A percentile compares a stretch with the other conserved stretches of the same genome.
phyloP scores from a whole-genome alignment of 352 stramenopile species.

The Aphanomyces invadans region DNA sequence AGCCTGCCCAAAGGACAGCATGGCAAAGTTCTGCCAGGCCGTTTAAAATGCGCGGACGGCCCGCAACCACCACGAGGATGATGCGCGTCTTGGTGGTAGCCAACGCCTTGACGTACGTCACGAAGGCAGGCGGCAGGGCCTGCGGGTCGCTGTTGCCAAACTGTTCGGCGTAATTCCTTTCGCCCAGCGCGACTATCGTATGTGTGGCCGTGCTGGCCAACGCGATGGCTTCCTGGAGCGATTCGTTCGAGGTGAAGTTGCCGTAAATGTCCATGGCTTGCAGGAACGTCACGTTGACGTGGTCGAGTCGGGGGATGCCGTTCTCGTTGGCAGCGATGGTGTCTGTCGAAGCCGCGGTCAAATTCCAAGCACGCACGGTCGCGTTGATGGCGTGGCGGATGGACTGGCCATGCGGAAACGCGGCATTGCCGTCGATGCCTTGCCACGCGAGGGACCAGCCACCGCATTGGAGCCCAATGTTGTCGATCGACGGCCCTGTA shows the following conservation, averaged over 20 bases:
- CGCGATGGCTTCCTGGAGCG: slow-evolving; percentile 24
- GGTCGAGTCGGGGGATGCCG: slow-evolving; percentile 26
- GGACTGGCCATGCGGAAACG: slow-evolving; percentile 57
- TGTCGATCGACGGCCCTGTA: slow-evolving; percentile 50
- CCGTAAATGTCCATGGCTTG: slow-evolving; percentile 43
- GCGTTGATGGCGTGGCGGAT: slow-evolving; percentile 53
- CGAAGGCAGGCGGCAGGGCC: slow-evolving; percentile 42
- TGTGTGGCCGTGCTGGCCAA: slow-evolving; percentile 27
- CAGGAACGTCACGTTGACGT: slow-evolving; percentile 32
- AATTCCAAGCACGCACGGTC: no score
- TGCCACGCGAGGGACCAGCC: slow-evolving; percentile 85
- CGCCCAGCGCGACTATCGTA: slow-evolving; percentile 30
- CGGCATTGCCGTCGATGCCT: slow-evolving; percentile 62
- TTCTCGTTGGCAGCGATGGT: no score
- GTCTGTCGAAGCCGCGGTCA: no score
- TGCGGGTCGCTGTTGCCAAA: slow-evolving; percentile 38
- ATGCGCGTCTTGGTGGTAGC: slow-evolving; percentile 58
- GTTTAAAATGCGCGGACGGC: slow-evolving; percentile 64
- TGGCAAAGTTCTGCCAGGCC: slow-evolving; percentile 47
- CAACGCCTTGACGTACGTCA: slow-evolving; percentile 63
- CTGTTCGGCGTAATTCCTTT: slow-evolving; percentile 42
- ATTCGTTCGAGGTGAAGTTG: slow-evolving; percentile 29
- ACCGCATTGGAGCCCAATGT: slow-evolving; percentile 58
- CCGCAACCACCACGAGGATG: slow-evolving; percentile 68
- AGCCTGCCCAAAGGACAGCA: slow-evolving; percentile 69